Conservation (phyloP, 176 grass and related monocot species). For the Lolium multiflorum region DNA sequence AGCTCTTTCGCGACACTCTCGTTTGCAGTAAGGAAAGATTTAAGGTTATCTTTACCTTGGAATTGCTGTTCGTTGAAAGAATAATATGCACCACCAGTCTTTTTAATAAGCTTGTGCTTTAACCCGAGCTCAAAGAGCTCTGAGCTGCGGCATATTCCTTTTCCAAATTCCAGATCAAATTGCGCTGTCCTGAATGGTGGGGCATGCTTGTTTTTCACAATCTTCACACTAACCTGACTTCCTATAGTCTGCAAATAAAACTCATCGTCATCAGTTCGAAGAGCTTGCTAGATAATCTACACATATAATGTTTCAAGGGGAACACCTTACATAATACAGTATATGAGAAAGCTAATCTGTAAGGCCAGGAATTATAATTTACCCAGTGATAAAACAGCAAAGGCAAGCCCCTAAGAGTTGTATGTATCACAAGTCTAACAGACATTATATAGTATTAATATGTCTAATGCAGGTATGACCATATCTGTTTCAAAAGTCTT, state of each 20-base stretch:
- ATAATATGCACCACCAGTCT: slow-evolving; percentile 48
- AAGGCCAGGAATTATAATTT: slow-evolving; percentile 22
- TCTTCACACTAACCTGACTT: slow-evolving; percentile 87
- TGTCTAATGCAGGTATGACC: background rate
- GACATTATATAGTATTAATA: background rate
- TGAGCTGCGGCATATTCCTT: slow-evolving; percentile 79
- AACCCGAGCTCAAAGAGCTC: slow-evolving; percentile 76
- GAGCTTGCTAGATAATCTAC: background rate
- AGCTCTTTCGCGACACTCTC: slow-evolving; percentile 62
- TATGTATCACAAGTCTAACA: background rate
- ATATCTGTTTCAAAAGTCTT: slow-evolving; percentile 9
- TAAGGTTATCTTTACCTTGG: slow-evolving; percentile 70
- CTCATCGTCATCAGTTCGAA: background rate
- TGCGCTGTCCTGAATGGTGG: slow-evolving; percentile 83
- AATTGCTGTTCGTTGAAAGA: slow-evolving; percentile 54
- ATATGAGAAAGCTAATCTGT: slow-evolving; percentile 3
- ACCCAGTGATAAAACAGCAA: background rate
- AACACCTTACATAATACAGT: background rate
- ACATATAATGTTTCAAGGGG: background rate
- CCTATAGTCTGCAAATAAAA: slow-evolving; percentile 72
- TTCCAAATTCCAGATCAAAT: slow-evolving; percentile 93
- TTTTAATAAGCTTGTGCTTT: slow-evolving; percentile 75
- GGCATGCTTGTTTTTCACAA: slow-evolving; percentile 96
- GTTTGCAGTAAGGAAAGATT: slow-evolving; percentile 67
- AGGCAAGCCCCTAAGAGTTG: background rate